Evolutionary conservation across 495 filamentous ascomycete species (phyloP), one percentile per base, ranked within the genome.

Genomic region (Penicillium antarcticum): DNA sequence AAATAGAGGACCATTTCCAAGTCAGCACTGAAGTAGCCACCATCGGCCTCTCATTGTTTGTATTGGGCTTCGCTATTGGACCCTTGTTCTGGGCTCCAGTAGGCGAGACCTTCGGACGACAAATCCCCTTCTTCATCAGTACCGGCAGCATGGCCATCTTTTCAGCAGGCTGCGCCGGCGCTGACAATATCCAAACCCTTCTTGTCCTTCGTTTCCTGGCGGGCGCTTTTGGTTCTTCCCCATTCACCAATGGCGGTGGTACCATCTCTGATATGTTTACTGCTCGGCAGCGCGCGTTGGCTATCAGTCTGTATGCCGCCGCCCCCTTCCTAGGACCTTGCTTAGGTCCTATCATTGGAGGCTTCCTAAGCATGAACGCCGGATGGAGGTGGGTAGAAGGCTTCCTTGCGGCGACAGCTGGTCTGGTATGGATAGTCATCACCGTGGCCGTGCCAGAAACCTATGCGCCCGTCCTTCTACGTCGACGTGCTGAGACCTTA

Each of bases 131-230:
- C 14, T 92, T 87, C 66, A 74, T 84, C 60, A 54, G 73, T 29
- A 87, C 86, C 34, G 56, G 57, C 72, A 32, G 75, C 75, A 17
- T 74, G 89, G 29, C 82, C 87, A 17, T 79, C 80, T 0, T 91
- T 91, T 73, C 88, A 81, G 83, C 80, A 50, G 87, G 78, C 16
- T 78, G 78, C 38, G 80, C 83, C 3, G 79, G 81, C 9, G 64
- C 84, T 1, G 69, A 81, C 51, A 89, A 87, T 53, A 78, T 83
- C 40, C 65, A 78, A 55, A 80, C 83, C 2, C 70, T 94, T 1
- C 70, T 91, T 42, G 79, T 91, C 52, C 77, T 91, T 21, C 86
- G 89, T 18, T 90, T 91, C 76, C 84, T 91, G 44, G 86, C 84
- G 17, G 86, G 89, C 43, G 74, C 86, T n/a, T 88, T 90, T 63